Conservation (phyloP, 2,329 filamentous ascomycete genomes). For the Penicillium sp. region DNA sequence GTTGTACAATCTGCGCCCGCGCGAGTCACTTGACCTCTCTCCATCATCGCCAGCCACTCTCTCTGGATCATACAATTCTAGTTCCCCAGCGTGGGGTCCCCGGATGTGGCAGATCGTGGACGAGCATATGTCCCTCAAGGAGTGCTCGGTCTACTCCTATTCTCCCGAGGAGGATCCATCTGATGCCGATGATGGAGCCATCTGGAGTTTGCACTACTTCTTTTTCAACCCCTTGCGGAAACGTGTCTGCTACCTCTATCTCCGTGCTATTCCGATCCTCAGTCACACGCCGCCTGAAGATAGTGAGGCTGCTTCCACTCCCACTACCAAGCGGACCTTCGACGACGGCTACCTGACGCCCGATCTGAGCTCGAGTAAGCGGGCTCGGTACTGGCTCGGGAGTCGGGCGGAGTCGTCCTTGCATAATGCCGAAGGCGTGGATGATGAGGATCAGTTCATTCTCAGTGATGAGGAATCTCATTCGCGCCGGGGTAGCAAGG, state of each 20-base stretch:
- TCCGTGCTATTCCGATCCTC: constrained; percentile 76
- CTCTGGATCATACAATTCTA: constrained; percentile 49
- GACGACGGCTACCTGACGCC: constrained; percentile 54
- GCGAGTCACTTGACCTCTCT: constrained; percentile 45
- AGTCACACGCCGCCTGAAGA: constrained; percentile 65
- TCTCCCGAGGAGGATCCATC: constrained; percentile 87
- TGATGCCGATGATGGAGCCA: constrained; percentile 87
- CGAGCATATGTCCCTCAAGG: constrained; percentile 87
- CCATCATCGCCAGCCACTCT: constrained; percentile 47
- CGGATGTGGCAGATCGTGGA: constrained; percentile 91
- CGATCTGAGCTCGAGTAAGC: constrained; percentile 68
- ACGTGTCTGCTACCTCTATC: constrained; percentile 89
- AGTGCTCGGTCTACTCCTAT: constrained; percentile 89
- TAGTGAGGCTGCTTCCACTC: constrained; percentile 41
- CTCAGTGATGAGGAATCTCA: constrained; percentile 49
- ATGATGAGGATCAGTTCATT: constrained; percentile 47
- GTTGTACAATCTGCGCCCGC: constrained; percentile 79
- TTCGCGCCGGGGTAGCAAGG: constrained; percentile 44
- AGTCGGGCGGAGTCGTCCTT: constrained; percentile 55
- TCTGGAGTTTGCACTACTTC: constrained; percentile 96
- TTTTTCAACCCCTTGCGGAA: constrained; percentile 95
- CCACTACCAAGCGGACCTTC: constrained; percentile 49
- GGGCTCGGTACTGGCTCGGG: constrained; percentile 86
- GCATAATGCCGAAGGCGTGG: constrained; percentile 46
- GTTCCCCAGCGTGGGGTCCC: constrained; percentile 73